Conservation (phyloP, 1,284 basidiomycete genomes). For the Papiliotrema terrestris region DNA sequence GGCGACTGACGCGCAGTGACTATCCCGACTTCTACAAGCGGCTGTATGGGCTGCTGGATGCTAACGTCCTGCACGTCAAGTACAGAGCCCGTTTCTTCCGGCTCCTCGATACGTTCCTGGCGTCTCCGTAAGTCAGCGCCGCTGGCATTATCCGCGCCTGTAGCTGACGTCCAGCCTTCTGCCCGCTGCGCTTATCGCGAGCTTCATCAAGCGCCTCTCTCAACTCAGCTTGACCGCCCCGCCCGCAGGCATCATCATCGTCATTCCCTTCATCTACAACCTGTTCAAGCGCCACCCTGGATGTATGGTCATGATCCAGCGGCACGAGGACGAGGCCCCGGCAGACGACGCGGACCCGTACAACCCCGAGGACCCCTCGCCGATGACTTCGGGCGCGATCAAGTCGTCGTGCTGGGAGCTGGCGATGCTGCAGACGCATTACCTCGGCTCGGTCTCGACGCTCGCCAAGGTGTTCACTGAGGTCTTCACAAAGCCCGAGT, state of each 20-base stretch:
- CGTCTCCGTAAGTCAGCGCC: conserved; percentile 66
- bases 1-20: conserved; percentile 58
- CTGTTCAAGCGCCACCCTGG: conserved; percentile 87
- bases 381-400: conserved; percentile 72
- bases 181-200: conserved; percentile 81
- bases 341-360: conserved; percentile 62
- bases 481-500: conserved; percentile 87
- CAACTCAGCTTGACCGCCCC: conserved; percentile 79
- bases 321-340: conserved; percentile 36
- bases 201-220: conserved; percentile 88
- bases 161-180: conserved; percentile 61
- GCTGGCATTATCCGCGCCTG: neutral
- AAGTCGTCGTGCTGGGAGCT: conserved; percentile 92
- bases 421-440: conserved; percentile 73
- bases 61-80: conserved; percentile 83
- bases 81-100: conserved; percentile 94
- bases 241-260: conserved; percentile 83
- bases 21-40: conserved; percentile 94
- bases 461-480: conserved; percentile 82
- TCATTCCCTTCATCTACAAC: conserved; percentile 94
- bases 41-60: conserved; percentile 85
- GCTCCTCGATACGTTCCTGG: conserved; percentile 82
- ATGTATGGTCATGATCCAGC: conserved; percentile 90
- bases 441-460: conserved; percentile 77
- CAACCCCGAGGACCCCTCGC: conserved; percentile 64